Percentiles rank a stretch among this genome's conserved stretches.
Evolutionary conservation across 2,329 filamentous ascomycete species (phyloP).

Genomic region (Aspergillus candidus): DNA sequence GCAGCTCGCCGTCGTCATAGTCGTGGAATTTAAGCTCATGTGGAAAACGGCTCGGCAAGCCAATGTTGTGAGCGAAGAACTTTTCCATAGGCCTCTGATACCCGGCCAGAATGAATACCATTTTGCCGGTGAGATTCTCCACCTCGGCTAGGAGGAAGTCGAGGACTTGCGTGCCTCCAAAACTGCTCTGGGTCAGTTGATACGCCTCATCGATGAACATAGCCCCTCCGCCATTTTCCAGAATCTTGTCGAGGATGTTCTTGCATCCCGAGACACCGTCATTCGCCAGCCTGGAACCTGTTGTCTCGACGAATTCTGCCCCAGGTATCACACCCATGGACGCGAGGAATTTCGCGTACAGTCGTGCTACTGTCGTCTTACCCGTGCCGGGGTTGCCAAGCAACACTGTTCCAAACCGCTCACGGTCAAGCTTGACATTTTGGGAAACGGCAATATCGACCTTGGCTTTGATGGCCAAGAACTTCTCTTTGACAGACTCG

Average conservation of each 20-base stretch:
- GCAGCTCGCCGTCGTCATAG: slow-evolving; percentile 60
- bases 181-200: slow-evolving; percentile 57
- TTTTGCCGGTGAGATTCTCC: slow-evolving; percentile 63
- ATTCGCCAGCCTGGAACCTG: slow-evolving; percentile 60
- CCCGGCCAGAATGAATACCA: slow-evolving; percentile 67
- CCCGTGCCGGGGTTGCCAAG: slow-evolving; percentile 72
- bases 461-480: slow-evolving; percentile 57
- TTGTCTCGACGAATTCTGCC: slow-evolving; percentile 56
- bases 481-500: slow-evolving; percentile 59
- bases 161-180: slow-evolving; percentile 56
- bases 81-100: slow-evolving; percentile 70
- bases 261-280: slow-evolving; percentile 55
- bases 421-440: slow-evolving; percentile 46
- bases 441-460: slow-evolving; percentile 59
- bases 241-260: slow-evolving; percentile 51
- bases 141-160: slow-evolving; percentile 68
- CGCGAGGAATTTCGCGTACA: slow-evolving; percentile 62
- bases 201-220: slow-evolving; percentile 78
- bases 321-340: slow-evolving; percentile 59
- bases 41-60: slow-evolving; percentile 64
- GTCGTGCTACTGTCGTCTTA: slow-evolving; percentile 70
- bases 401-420: slow-evolving; percentile 58
- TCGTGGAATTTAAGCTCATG: slow-evolving; percentile 61
- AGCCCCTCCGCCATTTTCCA: slow-evolving; percentile 58
- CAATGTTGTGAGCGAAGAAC: slow-evolving; percentile 69